These are phyloP conservation scores for Penicillium paradoxum DNA, from an alignment of 495 filamentous ascomycete species.

Conservation along the genomic window DNA sequence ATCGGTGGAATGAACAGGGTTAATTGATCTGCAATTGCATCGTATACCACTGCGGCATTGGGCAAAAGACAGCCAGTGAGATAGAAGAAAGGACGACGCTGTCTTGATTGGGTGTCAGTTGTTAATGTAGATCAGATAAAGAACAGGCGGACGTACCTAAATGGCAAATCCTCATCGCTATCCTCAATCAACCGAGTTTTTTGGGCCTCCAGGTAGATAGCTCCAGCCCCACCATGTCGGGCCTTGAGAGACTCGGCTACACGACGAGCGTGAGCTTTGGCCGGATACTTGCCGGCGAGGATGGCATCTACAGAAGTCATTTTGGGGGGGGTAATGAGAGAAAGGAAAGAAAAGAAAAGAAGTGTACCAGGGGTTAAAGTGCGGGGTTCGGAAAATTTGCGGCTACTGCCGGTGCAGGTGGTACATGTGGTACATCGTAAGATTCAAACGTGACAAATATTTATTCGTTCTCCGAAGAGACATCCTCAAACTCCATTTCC, in stretches of 20 bases:
- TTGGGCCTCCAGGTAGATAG: conserved; percentile 83
- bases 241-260: conserved; percentile 68
- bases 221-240: conserved; percentile 27
- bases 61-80: conserved; percentile 80
- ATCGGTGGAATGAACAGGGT: conserved; percentile 92
- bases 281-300: conserved; percentile 81
- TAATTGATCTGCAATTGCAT: conserved; percentile 62
- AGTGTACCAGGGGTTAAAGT: conserved; percentile 4
- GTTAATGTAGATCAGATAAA: conserved; percentile 1
- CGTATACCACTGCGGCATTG: conserved; percentile 79
- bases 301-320: conserved; percentile 43
- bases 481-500: conserved; percentile 69
- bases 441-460: no score
- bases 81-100: conserved; percentile 94
- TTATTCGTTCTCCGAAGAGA: conserved; percentile 28
- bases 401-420: conserved; percentile 1
- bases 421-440: no score
- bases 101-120: conserved; percentile 29
- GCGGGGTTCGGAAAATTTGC: conserved; percentile 12
- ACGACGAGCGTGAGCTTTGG: conserved; percentile 77
- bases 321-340: background rate
- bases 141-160: conserved; percentile 52
- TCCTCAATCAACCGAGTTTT: conserved; percentile 75
- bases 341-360: background rate
- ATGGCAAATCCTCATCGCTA: conserved; percentile 71